Evolutionary conservation across 1,139 yeast species (phyloP).

Genomic region (Saccharomycopsis hybrid): DNA sequence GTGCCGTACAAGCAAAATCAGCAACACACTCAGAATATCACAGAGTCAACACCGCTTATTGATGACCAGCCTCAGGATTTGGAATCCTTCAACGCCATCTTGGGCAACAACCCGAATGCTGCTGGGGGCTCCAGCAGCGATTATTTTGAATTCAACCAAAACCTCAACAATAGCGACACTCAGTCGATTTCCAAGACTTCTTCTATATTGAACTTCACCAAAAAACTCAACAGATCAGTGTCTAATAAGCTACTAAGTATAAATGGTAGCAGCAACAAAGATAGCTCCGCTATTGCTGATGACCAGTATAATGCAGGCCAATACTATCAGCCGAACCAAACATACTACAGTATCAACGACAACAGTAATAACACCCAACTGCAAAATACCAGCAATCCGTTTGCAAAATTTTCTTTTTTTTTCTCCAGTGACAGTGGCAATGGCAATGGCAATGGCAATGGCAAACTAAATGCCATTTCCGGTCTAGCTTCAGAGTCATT

Average conservation of each 20-base stretch:
- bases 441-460: not conserved
- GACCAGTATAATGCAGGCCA: not conserved
- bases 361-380: not conserved
- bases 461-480: not conserved
- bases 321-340: not conserved
- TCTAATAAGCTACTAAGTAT: slow-evolving; percentile 17
- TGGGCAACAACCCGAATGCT: slow-evolving; percentile 11
- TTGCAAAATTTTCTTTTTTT: not conserved
- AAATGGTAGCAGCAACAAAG: not conserved
- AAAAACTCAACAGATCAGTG: slow-evolving; percentile 19
- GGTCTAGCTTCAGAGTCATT: slow-evolving; percentile 8
- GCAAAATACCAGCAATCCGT: not conserved
- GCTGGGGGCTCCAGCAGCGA: slow-evolving; percentile 2
- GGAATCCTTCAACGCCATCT: slow-evolving; percentile 18
- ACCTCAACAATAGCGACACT: slow-evolving; percentile 1
- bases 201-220: slow-evolving; percentile 19
- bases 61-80: slow-evolving; percentile 18
- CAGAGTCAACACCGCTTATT: not conserved
- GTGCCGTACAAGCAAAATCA: not conserved
- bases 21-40: not conserved
- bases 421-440: not conserved
- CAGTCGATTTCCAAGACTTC: slow-evolving; percentile 16
- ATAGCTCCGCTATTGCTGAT: slow-evolving; percentile 2
- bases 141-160: slow-evolving; percentile 15
- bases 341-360: not conserved